Evolutionary conservation across 2,329 filamentous ascomycete genomes (phyloP).

Genomic region (Scytalidium sp.): DNA sequence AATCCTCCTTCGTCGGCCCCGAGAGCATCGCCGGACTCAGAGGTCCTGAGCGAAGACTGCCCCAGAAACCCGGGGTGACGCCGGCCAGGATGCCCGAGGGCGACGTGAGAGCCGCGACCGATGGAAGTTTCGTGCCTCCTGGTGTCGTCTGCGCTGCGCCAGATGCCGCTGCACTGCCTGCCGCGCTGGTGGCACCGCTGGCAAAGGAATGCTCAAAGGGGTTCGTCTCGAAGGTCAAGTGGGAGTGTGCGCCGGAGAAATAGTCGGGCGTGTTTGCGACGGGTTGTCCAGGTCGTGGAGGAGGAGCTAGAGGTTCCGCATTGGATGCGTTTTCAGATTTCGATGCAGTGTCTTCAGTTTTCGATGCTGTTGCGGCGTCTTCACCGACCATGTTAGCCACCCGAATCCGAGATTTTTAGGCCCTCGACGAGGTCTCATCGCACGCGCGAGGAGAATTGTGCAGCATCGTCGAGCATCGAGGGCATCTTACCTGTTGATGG

Average conservation of each 20-base stretch:
- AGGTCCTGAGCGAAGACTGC: conserved; percentile 82
- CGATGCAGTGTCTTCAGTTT: conserved; percentile 29
- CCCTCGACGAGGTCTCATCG: neutral
- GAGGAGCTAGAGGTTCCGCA: conserved; percentile 67
- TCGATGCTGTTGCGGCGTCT: conserved; percentile 43
- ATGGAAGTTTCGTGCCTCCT: conserved; percentile 71
- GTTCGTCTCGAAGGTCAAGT: conserved; percentile 79
- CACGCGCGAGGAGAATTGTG: too few relatives aligned
- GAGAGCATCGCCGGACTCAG: conserved; percentile 97
- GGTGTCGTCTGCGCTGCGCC: conserved; percentile 70
- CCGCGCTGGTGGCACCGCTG: conserved; percentile 41
- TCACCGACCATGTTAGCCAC: conserved; percentile 1
- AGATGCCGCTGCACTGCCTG: conserved; percentile 30
- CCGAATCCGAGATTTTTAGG: neutral
- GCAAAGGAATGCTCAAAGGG: conserved; percentile 96
- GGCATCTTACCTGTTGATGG: conserved; percentile 17
- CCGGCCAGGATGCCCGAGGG: conserved; percentile 76
- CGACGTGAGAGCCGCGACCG: conserved; percentile 87
- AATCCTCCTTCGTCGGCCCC: conserved; percentile 74
- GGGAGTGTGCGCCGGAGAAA: conserved; percentile 57
- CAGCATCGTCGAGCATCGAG: neutral
- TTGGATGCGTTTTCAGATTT: conserved; percentile 51
- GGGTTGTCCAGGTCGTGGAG: conserved; percentile 60
- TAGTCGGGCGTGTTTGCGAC: conserved; percentile 63
- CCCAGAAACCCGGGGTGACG: conserved; percentile 75